Base-by-base conservation (phyloP, 306 rosid species). In the Fragaria iinumae region DNA sequence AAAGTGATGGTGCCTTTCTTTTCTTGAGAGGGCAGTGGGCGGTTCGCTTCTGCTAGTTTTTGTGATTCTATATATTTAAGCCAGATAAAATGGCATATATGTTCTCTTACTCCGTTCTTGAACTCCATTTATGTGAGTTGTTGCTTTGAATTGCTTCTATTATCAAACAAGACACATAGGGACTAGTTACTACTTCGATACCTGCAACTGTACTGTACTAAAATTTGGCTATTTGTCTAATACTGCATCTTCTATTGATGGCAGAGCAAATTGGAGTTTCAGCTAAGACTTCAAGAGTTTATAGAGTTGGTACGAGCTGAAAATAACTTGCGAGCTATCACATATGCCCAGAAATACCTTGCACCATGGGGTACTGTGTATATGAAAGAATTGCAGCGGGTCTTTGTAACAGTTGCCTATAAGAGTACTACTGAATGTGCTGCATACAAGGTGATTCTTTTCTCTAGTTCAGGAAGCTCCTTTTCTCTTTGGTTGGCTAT, bases 251-350 rank as follows among this genome's bases (percentile, higher is more conserved):
- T 86, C 78, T 80, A 73, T 77, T 81, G 79, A 66, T 77, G 81
- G 77, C 93, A 95, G 99, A 89, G 97, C 80, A 88, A 95, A 81
- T 87, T 95, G 70, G 97, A 95, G 86, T 92, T 92, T 82, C 99
- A 90, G 84, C 74, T 95, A 88, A 88, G 99, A 87, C 93, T 90
- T 87, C 99, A 95, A 83, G 99, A 95, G 81, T 89, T 95, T 79
- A 87, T 95, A 84, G 99, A 92, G 86, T 84, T 95, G 81, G 99
- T 95, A 60, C 92, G 97, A 80, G 93, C 92, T 79, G 97, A 91
- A 85, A 90, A 91, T 83, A 86, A 85, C 80, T 69, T 89, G 80
- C 88, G 83, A 81, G 99, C 99, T 79, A 87, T 95, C 69, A 71
- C 90, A 16, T 90, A 90, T 89, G 97, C 99, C 79, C 87, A 87